These are phyloP conservation scores for Paraleonurus japonicus DNA, from an alignment of 257 asterid genomes.

Conservation along the genomic window DNA sequence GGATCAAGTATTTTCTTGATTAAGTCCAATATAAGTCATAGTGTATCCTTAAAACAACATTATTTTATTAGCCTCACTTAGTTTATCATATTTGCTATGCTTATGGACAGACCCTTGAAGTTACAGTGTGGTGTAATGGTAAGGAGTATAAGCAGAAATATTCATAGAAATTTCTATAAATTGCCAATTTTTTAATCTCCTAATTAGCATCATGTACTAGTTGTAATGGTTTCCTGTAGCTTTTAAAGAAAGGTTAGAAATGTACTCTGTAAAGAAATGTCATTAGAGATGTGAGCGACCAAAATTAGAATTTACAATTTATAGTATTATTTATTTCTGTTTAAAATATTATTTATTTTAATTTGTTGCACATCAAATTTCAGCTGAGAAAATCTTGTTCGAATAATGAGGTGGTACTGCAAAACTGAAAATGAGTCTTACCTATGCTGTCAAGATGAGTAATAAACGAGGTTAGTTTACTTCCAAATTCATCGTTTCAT, in stretches of 20 bases:
- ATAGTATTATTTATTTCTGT: too few relatives aligned
- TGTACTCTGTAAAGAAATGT: too few relatives aligned
- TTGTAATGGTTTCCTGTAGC: constrained; percentile 1
- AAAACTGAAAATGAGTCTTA: too few relatives aligned
- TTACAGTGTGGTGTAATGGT: constrained; percentile 92
- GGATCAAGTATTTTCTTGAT: not conserved
- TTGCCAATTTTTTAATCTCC: not conserved
- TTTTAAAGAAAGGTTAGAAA: not conserved
- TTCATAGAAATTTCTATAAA: constrained; percentile 27
- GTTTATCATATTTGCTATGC: constrained; percentile 22
- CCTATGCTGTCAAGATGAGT: too few relatives aligned
- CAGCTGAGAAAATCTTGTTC: too few relatives aligned
- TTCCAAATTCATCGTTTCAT: too few relatives aligned
- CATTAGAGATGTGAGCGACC: too few relatives aligned
- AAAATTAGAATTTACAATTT: too few relatives aligned
- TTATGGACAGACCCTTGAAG: constrained; percentile 66
- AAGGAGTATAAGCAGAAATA: constrained; percentile 81
- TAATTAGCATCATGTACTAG: not conserved
- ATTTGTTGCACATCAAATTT: too few relatives aligned
- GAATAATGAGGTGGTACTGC: too few relatives aligned
- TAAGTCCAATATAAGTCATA: not conserved
- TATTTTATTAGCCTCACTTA: constrained; percentile 9
- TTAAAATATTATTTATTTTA: too few relatives aligned
- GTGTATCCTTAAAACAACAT: not conserved
- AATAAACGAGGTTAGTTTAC: too few relatives aligned